Base-by-base conservation (phyloP, 1,139 yeast species). In the Protomyces arabidopsidicola region DNA sequence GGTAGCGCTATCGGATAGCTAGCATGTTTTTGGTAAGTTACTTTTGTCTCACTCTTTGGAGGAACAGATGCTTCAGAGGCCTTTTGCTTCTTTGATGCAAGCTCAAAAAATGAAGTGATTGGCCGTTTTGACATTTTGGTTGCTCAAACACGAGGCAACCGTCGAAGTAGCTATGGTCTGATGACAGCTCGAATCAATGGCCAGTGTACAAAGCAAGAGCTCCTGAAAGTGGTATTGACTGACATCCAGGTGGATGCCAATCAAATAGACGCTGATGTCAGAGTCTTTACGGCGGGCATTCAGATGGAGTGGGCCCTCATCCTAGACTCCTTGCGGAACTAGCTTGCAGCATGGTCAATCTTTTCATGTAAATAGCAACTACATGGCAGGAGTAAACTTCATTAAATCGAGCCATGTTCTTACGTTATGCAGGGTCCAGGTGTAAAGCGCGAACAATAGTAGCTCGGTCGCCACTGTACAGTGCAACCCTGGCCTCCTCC, bases 1-100 rank as follows among this genome's bases (percentile, higher is more conserved):
- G 62, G 62, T n/a, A 58, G 48, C 3, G 56, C 52, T 9, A 58
- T 58, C 14, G 62, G 62, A 22, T 58, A 58, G 27, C 56, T 36
- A 8, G 55, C n/a, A 45, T 58, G 56, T 1, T 10, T 18, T 3
- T 18, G 20, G 27, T n/a, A 42, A 9, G 22, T n/a, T 24, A n/a
- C 27, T n/a, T n/a, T 36, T 36, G 14, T 12, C 5, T 36, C 6
- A 14, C 14, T 5, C 14, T 12, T 14, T 14, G 5, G 14, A 14
- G 5, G 16, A 36, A 36, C 42, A 14, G 42, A 2, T 5, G 5
- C 42, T 36, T 12, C 14, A 14, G 14, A 12, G 16, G 42, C 9
- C 16, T 36, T 36, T 9, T 14, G 16, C 42, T 36, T 36, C 9
- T 36, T 36, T 1, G 16, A 12, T 2, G 42, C 16, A 36, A 14